Evolutionary conservation across 768 basidiomycete species (phyloP), one percentile per base, ranked within the genome.

Genomic region (Rubroboletus pulcherrimus): DNA sequence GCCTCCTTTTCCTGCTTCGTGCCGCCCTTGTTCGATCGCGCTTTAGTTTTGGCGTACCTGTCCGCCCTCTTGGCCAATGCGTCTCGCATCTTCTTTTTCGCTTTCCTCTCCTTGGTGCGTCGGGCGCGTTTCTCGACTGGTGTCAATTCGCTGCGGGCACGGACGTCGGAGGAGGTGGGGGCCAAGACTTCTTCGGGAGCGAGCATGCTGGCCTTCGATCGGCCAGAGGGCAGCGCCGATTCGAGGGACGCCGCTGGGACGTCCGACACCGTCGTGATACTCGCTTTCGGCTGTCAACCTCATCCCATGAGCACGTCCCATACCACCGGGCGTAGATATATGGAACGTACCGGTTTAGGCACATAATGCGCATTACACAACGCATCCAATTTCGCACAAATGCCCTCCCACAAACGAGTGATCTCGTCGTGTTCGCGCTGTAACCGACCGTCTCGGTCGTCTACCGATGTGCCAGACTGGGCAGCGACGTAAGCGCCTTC

Each of bases 291-390:
- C 95, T 98, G 55, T 7, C 40, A 14, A 30, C 51, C 44, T 30
- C 38, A 5, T 24, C 38, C 6, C 47, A 34, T 55, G 12, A 59
- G 51, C 33, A 21, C 24, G 4, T 7, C 34, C 12, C 15, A 17
- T 40, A 7, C 24, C 14, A 9, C 19, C 46, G 6, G 14, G 7
- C 10, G 39, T 19, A 19, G 37, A 12, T 10, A 19, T 7, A 8
- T 5, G 5, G 24, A 14, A 77, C 85, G 51, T 58, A 96, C 96
- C 69, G 86, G 85, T 71, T 98, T 98, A 1, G 96, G 97, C 15
- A 91, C 88, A 69, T 93, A 98, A 70, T 98, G 92, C 2, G 94
- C 86, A 67, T 98, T 98, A 69, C 90, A 91, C 35, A 98, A 75
- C 19, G 96, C 93, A 72, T 98, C 97, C 35, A 98, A 77, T 67